Conservation (phyloP, 306 rosid species). For the Gleditsia sinensis region DNA sequence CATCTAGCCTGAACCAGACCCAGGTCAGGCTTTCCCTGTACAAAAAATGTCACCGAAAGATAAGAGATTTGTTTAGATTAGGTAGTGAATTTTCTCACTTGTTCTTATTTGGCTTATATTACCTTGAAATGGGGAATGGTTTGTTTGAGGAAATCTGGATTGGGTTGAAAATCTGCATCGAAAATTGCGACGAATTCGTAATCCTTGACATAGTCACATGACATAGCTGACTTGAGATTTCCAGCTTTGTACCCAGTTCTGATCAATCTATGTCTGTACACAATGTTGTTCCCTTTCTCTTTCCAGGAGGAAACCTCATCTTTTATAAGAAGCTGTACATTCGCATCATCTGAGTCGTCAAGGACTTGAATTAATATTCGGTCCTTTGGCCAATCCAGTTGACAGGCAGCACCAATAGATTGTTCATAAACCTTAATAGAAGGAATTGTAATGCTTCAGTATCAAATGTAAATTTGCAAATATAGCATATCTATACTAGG, state of each 20-base stretch:
- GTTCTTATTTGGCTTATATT: not conserved
- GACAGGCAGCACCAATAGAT: conserved; percentile 87
- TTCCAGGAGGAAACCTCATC: conserved; percentile 80
- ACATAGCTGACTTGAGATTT: conserved; percentile 95
- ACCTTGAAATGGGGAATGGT: conserved; percentile 90
- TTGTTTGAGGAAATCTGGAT: conserved; percentile 84
- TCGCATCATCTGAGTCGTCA: conserved; percentile 87
- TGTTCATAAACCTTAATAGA: conserved; percentile 72
- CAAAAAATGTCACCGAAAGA: conserved; percentile 14
- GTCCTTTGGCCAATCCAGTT: conserved; percentile 95
- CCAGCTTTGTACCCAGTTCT: conserved; percentile 99
- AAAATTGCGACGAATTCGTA: conserved; percentile 90
- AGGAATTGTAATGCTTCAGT: conserved; percentile 9
- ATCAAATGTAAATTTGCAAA: conserved; percentile 10
- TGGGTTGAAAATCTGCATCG: conserved; percentile 96
- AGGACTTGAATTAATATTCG: conserved; percentile 84
- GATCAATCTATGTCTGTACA: conserved; percentile 87
- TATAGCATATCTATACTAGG: too few relatives aligned
- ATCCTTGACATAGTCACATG: conserved; percentile 86
- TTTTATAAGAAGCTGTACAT: conserved; percentile 69
- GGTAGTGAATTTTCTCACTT: not conserved
- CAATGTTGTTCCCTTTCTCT: conserved; percentile 80
- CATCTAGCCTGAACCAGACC: conserved; percentile 98
- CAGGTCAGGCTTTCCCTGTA: conserved; percentile 88
- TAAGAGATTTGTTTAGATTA: conserved; percentile 4